Conservation (phyloP, 176 grass and related monocot genomes). For the Tillandsia fasciculata region DNA sequence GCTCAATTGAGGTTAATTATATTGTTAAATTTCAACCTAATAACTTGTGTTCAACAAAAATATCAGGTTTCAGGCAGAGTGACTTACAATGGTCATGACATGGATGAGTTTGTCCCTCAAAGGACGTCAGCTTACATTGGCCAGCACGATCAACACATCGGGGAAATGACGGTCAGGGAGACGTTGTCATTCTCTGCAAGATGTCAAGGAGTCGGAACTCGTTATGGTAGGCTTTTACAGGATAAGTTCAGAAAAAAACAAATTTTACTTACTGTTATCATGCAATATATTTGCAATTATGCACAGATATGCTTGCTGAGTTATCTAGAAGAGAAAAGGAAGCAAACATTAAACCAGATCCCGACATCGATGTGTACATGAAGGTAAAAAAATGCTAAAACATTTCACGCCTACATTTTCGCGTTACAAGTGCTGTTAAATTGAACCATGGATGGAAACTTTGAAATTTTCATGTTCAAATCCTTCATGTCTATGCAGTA, state of each 20-base stretch:
- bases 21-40: too few species aligned
- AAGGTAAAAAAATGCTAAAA: constrained; percentile 32
- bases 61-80: constrained; percentile 60
- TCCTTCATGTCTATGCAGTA: too few species aligned
- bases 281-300: constrained; percentile 13
- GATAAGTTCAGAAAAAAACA: neutral
- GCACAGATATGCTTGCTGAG: constrained; percentile 82
- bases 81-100: constrained; percentile 79
- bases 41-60: neutral
- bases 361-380: constrained; percentile 90
- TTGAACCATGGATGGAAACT: constrained; percentile 1
- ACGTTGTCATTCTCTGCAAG: constrained; percentile 19
- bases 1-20: too few species aligned
- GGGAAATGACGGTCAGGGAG: constrained; percentile 89
- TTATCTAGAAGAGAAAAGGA: constrained; percentile 90
- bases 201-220: constrained; percentile 91
- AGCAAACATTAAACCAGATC: constrained; percentile 82
- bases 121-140: constrained; percentile 37
- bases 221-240: constrained; percentile 50
- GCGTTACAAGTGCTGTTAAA: neutral
- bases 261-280: neutral
- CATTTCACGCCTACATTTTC: neutral
- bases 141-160: constrained; percentile 71
- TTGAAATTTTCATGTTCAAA: too few species aligned
- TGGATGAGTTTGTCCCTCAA: constrained; percentile 76